Conservation (phyloP, 106 monocot species). For the Dioscorea dumetorum region DNA sequence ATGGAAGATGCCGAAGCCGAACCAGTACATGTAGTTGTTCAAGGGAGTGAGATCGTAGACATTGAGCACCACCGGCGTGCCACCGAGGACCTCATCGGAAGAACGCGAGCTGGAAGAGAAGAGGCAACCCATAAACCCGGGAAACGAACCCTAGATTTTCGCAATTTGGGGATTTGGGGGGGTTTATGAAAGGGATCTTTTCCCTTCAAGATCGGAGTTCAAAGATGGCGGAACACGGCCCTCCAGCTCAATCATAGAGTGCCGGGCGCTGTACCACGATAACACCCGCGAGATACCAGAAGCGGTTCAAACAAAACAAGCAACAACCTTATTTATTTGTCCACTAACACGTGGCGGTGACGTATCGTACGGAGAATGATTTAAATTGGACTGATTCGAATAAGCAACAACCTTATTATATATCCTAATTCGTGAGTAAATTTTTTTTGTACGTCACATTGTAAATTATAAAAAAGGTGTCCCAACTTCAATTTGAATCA, state of each 20-base stretch:
- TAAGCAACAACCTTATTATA: no score
- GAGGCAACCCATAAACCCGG: conserved; percentile 1
- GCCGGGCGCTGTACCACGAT: background rate
- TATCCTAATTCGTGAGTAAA: no score
- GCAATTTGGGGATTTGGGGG: no score
- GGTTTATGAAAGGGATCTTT: no score
- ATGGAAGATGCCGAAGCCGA: conserved; percentile 31
- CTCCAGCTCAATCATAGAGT: background rate
- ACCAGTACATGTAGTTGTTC: conserved; percentile 28
- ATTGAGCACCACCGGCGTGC: conserved; percentile 20
- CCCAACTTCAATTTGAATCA: no score
- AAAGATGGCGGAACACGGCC: background rate
- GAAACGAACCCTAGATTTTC: background rate
- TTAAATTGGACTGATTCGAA: no score
- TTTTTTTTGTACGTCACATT: no score
- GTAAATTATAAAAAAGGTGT: no score
- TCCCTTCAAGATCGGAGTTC: background rate
- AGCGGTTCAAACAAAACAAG: no score
- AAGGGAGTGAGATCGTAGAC: conserved; percentile 39
- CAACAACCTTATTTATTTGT: no score
- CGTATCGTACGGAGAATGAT: no score
- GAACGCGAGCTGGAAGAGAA: conserved; percentile 10
- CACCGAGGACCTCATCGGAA: background rate
- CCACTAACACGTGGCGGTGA: no score
- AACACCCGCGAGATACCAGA: background rate